phyloP scores from a whole-genome alignment of 352 stramenopile genomes.

The Globisporangium nodosum region DNA sequence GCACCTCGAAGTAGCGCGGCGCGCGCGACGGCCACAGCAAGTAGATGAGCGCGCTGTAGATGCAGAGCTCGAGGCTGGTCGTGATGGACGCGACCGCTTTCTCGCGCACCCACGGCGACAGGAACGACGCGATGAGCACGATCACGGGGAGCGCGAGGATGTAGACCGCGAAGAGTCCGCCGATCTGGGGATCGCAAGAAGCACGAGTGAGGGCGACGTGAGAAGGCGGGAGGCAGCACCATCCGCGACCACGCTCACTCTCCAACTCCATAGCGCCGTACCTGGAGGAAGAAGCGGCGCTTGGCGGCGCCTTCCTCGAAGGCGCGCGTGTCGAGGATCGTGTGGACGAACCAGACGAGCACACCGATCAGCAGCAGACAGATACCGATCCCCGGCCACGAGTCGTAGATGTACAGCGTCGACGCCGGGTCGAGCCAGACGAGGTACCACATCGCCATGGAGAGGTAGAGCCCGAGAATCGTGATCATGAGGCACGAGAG shows the following conservation, averaged over 20 bases:
- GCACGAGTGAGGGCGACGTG: neutral
- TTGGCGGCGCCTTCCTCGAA: slow-evolving; percentile 54
- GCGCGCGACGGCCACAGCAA: slow-evolving; percentile 65
- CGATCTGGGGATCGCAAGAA: slow-evolving; percentile 32
- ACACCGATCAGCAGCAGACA: slow-evolving; percentile 54
- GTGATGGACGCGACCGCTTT: slow-evolving; percentile 63
- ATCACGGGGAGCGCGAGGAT: slow-evolving; percentile 66
- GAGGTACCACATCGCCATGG: slow-evolving; percentile 80
- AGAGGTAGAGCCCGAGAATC: slow-evolving; percentile 62
- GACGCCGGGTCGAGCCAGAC: slow-evolving; percentile 70
- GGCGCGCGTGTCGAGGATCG: slow-evolving; percentile 57
- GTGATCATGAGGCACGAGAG: slow-evolving; percentile 60
- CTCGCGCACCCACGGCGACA: slow-evolving; percentile 75
- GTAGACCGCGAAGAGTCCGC: slow-evolving; percentile 59
- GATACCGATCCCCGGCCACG: slow-evolving; percentile 62
- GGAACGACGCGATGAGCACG: slow-evolving; percentile 60
- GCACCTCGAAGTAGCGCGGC: slow-evolving; percentile 74
- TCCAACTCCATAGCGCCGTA: slow-evolving; percentile 9
- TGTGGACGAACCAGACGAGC: slow-evolving; percentile 58
- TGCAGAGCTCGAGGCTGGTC: slow-evolving; percentile 36
- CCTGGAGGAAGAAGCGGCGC: slow-evolving; percentile 55
- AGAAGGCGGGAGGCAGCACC: neutral
- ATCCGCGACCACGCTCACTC: neutral
- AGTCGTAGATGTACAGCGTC: slow-evolving; percentile 82
- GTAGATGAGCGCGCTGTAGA: slow-evolving; percentile 66